Percentiles rank a stretch among this genome's conserved stretches.
Evolutionary conservation across 2,329 filamentous ascomycete genomes (phyloP).

Genomic region (Fusarium robinianum): DNA sequence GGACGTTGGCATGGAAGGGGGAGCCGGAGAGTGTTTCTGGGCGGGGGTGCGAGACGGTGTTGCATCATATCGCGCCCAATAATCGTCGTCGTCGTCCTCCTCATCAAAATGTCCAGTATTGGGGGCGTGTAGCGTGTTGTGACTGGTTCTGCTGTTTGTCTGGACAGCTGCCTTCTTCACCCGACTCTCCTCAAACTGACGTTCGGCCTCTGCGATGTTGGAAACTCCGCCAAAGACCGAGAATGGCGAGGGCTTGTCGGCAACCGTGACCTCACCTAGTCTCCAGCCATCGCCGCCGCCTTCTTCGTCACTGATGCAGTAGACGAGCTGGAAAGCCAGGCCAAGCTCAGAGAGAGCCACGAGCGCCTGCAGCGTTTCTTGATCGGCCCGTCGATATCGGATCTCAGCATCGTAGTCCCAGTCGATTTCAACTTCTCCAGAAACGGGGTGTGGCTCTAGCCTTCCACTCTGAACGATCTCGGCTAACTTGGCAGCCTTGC

Average conservation of each 20-base stretch:
- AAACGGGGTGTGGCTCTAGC: conserved; percentile 79
- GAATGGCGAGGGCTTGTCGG: conserved; percentile 63
- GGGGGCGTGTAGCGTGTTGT: conserved; percentile 18
- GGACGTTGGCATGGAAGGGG: conserved; percentile 43
- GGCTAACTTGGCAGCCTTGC: conserved; percentile 61
- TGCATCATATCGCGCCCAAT: conserved; percentile 79
- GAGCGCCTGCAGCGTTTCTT: conserved; percentile 74
- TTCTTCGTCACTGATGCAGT: conserved; percentile 68
- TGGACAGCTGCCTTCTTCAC: conserved; percentile 28
- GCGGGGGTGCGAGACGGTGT: conserved; percentile 69
- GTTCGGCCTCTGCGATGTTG: conserved; percentile 65
- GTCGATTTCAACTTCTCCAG: conserved; percentile 78
- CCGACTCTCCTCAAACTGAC: conserved; percentile 50
- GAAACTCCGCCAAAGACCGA: conserved; percentile 54
- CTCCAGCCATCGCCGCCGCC: conserved; percentile 69
- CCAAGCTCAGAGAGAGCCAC: conserved; percentile 65
- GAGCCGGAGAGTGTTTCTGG: conserved; percentile 65
- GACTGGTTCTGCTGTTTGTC: conserved; percentile 18
- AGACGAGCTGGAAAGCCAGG: conserved; percentile 68
- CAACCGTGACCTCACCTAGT: conserved; percentile 68
- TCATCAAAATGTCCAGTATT: conserved; percentile 45
- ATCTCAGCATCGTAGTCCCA: conserved; percentile 66
- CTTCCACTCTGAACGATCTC: conserved; percentile 64
- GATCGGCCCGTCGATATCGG: conserved; percentile 70
- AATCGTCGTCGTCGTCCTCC: conserved; percentile 74